Conservation (phyloP, 83 land plant species). For the Thuja plicata region DNA sequence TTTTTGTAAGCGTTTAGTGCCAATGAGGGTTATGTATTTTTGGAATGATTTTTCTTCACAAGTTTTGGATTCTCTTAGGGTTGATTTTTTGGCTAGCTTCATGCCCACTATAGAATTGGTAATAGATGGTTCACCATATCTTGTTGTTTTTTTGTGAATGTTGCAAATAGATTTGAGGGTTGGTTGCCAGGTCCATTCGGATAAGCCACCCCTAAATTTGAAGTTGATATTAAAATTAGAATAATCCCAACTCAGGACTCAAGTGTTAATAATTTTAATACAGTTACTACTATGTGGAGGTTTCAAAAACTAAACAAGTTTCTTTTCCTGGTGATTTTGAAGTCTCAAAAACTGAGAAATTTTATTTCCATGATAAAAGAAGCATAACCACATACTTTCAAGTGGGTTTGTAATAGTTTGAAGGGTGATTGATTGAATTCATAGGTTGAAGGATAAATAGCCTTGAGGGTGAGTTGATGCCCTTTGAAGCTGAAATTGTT, state of each 20-base stretch:
- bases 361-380: too few relatives aligned
- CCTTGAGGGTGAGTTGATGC: too few relatives aligned
- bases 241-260: too few relatives aligned
- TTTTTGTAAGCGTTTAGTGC: slow-evolving; percentile 28
- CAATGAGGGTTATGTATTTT: slow-evolving; percentile 34
- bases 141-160: slow-evolving; percentile 51
- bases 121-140: slow-evolving; percentile 7
- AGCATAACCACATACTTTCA: too few relatives aligned
- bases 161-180: slow-evolving; percentile 25
- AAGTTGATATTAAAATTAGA: too few relatives aligned
- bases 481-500: too few relatives aligned
- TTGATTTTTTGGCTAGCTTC: slow-evolving; percentile 18
- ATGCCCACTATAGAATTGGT: slow-evolving; percentile 20
- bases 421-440: too few relatives aligned
- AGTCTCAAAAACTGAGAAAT: not conserved
- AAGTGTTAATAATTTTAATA: not conserved
- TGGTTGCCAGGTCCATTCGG: too few relatives aligned
- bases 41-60: not conserved
- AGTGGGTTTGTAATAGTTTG: too few relatives aligned
- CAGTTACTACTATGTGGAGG: not conserved
- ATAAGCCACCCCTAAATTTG: too few relatives aligned
- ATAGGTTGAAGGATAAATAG: too few relatives aligned
- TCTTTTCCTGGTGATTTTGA: not conserved
- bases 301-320: not conserved
- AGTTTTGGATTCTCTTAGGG: slow-evolving; percentile 1